Evolutionary conservation across 345 rosid genomes (phyloP).

Genomic region (Salix exigua): DNA sequence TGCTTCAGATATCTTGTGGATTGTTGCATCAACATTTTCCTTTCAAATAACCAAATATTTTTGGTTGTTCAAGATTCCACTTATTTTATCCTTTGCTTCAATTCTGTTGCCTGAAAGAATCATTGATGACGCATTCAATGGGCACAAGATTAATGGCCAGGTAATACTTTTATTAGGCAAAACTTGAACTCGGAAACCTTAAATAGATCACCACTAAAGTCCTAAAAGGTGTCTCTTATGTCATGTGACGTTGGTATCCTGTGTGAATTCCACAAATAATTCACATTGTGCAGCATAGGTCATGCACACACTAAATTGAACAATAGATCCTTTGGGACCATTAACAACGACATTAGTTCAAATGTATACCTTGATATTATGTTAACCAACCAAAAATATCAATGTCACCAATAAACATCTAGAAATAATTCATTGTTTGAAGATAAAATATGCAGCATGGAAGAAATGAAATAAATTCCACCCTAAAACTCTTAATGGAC

Average conservation of each 20-base stretch:
- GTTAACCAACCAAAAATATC: background rate
- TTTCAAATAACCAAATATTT: background rate
- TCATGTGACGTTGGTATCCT: background rate
- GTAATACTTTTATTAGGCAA: background rate
- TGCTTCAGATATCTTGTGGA: background rate
- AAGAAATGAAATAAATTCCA: background rate
- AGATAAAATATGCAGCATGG: background rate
- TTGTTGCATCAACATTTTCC: background rate
- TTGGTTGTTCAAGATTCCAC: background rate
- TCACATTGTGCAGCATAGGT: background rate
- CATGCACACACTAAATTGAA: background rate
- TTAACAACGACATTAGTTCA: background rate
- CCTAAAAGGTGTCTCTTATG: background rate
- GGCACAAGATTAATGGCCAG: background rate
- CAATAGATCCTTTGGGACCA: background rate
- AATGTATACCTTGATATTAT: background rate
- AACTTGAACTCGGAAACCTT: background rate
- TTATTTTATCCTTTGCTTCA: background rate
- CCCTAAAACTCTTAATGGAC: conserved; percentile 14
- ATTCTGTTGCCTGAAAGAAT: background rate
- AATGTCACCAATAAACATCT: background rate
- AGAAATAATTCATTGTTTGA: background rate
- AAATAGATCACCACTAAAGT: background rate
- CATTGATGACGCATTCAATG: background rate
- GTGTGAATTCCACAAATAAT: background rate